Evolutionary conservation across 768 basidiomycete genomes (phyloP), one percentile per base, ranked within the genome.

Genomic region (Lentinula detonsa): DNA sequence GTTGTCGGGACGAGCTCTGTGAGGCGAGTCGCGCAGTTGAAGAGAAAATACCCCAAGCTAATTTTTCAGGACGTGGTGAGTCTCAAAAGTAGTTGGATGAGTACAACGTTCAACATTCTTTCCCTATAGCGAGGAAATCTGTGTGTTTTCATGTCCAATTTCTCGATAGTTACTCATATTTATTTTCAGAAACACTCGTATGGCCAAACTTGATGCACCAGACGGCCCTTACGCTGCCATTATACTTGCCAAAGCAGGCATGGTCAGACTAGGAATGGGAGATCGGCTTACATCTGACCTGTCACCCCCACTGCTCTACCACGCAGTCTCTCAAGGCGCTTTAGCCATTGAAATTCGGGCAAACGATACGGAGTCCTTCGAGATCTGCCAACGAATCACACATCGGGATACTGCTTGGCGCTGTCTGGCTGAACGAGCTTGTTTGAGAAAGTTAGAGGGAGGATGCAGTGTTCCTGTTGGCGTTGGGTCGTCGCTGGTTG

Each of bases 381-480:
- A 81, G 57, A 72, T 95, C 34, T 87, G 94, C 70, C 74, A 80
- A 37, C 78, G 76, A 28, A 71, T 95, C 51, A 91, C 85, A 1
- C 91, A 97, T 70, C 83, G 85, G 75, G 78, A 81, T 70, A 94
- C 93, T 0, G 80, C 85, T 51, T 93, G 87, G 87, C 75, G 69
- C 59, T 92, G 89, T 67, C 75, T 81, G 28, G 93, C 94, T 1
- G 97, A 99, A 74, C 84, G 97, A 13, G 91, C 89, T 1, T 89
- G 91, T 72, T 77, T 98, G 64, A 80, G 88, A n/a, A 87, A 88
- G 23, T 78, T 98, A 57, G 97, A 98, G 73, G 97, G 97, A 33
- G 97, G 97, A 28, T 99, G 97, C 75, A 95, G 92, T 63, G 95
- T 99, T 0, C 96, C 96, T 2, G 95, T 99, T 15, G 96, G 95